Conservation (phyloP, 352 stramenopile species). For the Phytophthora quininea region DNA sequence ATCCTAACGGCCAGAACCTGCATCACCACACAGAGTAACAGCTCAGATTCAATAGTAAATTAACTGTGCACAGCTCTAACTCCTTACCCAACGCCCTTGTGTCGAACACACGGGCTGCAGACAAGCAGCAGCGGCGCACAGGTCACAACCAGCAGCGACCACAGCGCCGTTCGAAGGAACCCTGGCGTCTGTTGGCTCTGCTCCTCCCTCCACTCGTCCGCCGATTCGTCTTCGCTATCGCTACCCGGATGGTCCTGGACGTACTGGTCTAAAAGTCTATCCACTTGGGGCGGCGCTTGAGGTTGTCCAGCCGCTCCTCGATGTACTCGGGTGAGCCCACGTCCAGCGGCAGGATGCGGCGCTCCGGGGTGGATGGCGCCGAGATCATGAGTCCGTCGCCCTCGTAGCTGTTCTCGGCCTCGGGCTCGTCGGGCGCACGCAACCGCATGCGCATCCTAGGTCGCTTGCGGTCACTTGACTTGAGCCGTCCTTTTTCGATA, state of each 20-base stretch:
- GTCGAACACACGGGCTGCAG: conserved; percentile 54
- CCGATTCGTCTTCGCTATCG: conserved; percentile 44
- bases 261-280: conserved; percentile 76
- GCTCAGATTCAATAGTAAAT: neutral
- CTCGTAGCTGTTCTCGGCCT: conserved; percentile 43
- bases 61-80: neutral
- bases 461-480: conserved; percentile 9
- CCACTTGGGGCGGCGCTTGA: conserved; percentile 78
- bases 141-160: conserved; percentile 55
- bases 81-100: conserved; percentile 58
- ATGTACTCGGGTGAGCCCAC: conserved; percentile 84
- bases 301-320: conserved; percentile 85
- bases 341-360: conserved; percentile 52
- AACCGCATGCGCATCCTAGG: conserved; percentile 61
- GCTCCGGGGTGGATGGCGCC: conserved; percentile 20
- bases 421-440: conserved; percentile 65
- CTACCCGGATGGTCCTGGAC: conserved; percentile 58
- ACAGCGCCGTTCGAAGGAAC: conserved; percentile 60
- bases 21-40: conserved; percentile 3
- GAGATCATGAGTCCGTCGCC: conserved; percentile 3
- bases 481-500: neutral
- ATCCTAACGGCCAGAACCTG: conserved; percentile 78
- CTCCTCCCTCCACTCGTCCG: conserved; percentile 28
- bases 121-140: conserved; percentile 69
- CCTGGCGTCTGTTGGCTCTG: conserved; percentile 16